phyloP scores from a whole-genome alignment of 352 stramenopile genomes.

The Aphanomyces stellatus region DNA sequence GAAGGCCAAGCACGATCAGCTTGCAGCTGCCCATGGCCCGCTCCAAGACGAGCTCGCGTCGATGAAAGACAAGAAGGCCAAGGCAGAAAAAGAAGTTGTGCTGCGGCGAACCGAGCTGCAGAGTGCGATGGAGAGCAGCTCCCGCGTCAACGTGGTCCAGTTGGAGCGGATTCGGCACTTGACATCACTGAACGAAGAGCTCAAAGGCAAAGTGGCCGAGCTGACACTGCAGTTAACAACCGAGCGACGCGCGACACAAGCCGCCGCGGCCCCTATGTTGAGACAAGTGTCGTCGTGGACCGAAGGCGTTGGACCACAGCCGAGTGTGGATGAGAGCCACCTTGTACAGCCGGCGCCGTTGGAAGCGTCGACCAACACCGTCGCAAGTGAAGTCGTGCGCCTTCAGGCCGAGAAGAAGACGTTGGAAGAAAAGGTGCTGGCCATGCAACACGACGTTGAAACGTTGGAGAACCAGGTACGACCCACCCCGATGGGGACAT shows the following conservation, averaged over 20 bases:
- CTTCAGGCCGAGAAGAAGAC: not conserved
- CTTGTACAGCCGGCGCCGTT: not conserved
- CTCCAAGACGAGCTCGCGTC: not conserved
- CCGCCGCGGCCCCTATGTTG: not conserved
- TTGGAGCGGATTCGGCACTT: constrained; percentile 8
- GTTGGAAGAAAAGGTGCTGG: not conserved
- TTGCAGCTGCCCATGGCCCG: not conserved
- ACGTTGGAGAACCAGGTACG: constrained; percentile 1
- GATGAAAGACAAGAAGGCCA: constrained; percentile 1
- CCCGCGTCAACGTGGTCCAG: constrained; percentile 7
- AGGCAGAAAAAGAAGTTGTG: constrained; percentile 12
- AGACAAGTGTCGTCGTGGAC: not conserved
- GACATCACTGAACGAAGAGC: constrained; percentile 4
- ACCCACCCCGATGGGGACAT: too few species aligned
- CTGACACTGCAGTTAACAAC: not conserved
- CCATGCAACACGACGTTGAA: not conserved
- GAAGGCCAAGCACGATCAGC: not conserved
- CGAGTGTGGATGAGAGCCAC: not conserved
- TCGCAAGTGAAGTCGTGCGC: not conserved
- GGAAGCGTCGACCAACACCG: not conserved
- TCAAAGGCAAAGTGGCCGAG: constrained; percentile 1
- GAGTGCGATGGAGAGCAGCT: not conserved
- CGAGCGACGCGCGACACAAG: not conserved
- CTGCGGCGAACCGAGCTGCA: constrained; percentile 5
- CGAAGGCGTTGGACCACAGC: not conserved